phyloP scores from a whole-genome alignment of 2,329 filamentous ascomycete genomes.

The Orbilia javanica region DNA sequence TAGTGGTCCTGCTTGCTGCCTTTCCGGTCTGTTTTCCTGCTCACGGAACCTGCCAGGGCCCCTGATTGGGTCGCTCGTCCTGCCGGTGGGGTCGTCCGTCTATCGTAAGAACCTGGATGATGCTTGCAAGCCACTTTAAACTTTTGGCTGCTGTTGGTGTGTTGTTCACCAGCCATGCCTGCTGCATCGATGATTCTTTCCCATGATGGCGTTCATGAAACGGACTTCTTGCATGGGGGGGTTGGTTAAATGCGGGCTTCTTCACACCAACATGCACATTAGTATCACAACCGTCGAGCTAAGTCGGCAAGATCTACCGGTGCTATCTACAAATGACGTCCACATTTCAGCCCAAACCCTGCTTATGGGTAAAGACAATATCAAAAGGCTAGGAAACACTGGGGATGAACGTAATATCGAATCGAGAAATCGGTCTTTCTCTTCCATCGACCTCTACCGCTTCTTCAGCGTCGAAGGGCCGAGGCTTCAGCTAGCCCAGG shows the following conservation, averaged over 20 bases:
- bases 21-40: conserved; percentile 24
- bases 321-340: conserved; percentile 26
- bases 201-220: conserved; percentile 49
- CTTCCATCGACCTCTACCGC: not conserved
- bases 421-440: conserved; percentile 34
- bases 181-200: conserved; percentile 41
- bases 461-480: conserved; percentile 4
- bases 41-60: conserved; percentile 41
- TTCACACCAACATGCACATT: conserved; percentile 40
- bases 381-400: conserved; percentile 15
- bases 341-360: conserved; percentile 22
- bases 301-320: conserved; percentile 7
- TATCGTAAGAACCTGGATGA: conserved; percentile 39
- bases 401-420: conserved; percentile 29
- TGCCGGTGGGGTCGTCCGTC: conserved; percentile 36
- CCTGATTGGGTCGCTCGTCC: conserved; percentile 42
- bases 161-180: conserved; percentile 8
- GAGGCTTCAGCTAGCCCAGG: not conserved
- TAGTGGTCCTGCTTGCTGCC: conserved; percentile 12
- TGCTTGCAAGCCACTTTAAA: conserved; percentile 48
- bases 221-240: conserved; percentile 36
- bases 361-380: conserved; percentile 34
- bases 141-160: conserved; percentile 36
- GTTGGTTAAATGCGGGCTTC: conserved; percentile 45
- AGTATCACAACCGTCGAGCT: conserved; percentile 20